Evolutionary conservation across 495 filamentous ascomycete species (phyloP), one percentile per base, ranked within the genome.

Genomic region (Xylaria castorea): DNA sequence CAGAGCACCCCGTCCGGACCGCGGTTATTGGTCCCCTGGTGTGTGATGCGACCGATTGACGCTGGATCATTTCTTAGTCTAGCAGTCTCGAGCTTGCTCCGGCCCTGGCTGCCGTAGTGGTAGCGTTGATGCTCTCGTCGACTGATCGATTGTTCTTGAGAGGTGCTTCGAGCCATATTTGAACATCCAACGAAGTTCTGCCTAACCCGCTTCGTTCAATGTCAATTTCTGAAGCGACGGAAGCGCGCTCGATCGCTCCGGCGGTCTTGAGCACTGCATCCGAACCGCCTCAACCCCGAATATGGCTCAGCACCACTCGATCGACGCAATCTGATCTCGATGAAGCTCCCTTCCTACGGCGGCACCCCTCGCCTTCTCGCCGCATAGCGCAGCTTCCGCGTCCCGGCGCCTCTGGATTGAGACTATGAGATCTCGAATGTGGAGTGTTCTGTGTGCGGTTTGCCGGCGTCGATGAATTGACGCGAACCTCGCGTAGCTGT

Each of bases 251-350:
- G 53, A 63, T 42, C 71, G 64, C 64, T 53, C 27, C 64, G 63
- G 42, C 16, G 65, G 34, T 73, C 64, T 73, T 60, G 71, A 64
- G 65, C 55, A 44, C 14, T 18, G 64, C 34, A 32, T 62, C 53
- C 25, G 32, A 66, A 38, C n/a, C 55, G 64, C 44, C 51, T 44
- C 46, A 4, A 30, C 22, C 42, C 60, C 63, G 70, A 51, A 51
- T 51, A 72, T 18, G 50, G 51, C 62, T 67, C 70, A 67, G 70
- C 70, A 32, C 30, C 18, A 46, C 64, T 69, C 46, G 71, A 64
- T 73, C 36, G 71, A 73, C 42, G 12, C 34, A 51, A 36, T 57
- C 34, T 73, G 71, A 68, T 73, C 71, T 68, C 65, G 71, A 73
- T 22, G 66, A 20, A 22, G 63, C 71, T 73, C 71, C 68, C 48